Percentiles rank a stretch among this genome's conserved stretches.
Conservation (phyloP, 2,329 filamentous ascomycete genomes). For the Ilyonectria sp. region DNA sequence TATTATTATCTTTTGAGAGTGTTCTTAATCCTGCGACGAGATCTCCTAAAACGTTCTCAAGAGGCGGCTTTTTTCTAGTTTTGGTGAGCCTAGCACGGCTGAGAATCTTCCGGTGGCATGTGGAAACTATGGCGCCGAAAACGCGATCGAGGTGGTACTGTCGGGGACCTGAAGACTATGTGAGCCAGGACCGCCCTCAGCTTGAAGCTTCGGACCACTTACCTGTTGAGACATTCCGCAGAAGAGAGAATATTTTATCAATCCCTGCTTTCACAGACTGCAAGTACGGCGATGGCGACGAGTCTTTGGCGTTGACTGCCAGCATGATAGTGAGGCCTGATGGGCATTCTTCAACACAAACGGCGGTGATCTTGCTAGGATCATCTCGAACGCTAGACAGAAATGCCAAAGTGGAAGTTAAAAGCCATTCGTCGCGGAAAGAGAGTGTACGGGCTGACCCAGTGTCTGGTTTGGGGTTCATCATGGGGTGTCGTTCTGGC, state of each 20-base stretch:
- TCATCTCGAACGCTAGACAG: constrained; percentile 38
- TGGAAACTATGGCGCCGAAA: constrained; percentile 27
- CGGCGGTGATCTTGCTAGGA: constrained; percentile 32
- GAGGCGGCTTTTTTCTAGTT: not conserved
- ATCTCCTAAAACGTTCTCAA: constrained; percentile 9
- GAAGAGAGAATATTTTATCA: constrained; percentile 31
- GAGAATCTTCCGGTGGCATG: constrained; percentile 34
- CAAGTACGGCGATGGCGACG: constrained; percentile 28
- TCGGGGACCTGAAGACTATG: constrained; percentile 1
- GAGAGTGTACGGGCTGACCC: constrained; percentile 9
- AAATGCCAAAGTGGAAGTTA: constrained; percentile 37
- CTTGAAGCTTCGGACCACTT: not conserved
- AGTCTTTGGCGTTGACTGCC: constrained; percentile 36
- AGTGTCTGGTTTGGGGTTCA: not conserved
- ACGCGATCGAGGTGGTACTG: constrained; percentile 3
- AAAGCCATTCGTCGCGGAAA: constrained; percentile 35
- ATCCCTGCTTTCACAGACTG: constrained; percentile 34
- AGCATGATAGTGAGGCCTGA: constrained; percentile 33
- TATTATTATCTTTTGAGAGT: not conserved
- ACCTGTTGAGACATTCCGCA: constrained; percentile 10
- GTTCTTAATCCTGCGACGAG: constrained; percentile 5
- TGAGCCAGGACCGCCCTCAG: not conserved
- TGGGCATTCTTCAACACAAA: constrained; percentile 35
- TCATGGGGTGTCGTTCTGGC: not conserved
- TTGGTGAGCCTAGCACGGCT: constrained; percentile 21